Percentiles rank a stretch among this genome's conserved stretches.
phyloP scores from a whole-genome alignment of 2,329 filamentous ascomycete species.

The Penicillium psychrosexuale region DNA sequence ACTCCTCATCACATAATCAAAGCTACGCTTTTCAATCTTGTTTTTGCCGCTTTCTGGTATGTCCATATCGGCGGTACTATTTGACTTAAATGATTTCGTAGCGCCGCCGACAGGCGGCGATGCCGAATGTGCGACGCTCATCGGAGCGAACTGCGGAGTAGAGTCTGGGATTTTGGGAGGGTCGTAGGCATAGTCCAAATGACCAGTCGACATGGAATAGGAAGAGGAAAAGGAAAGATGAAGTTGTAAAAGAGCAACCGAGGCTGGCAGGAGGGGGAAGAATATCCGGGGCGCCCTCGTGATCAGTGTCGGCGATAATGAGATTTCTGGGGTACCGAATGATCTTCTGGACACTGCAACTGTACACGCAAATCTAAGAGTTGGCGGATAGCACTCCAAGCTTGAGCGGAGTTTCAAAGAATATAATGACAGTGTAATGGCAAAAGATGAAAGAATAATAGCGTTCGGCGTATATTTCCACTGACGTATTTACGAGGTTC shows the following conservation, averaged over 20 bases:
- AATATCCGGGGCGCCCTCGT: slow-evolving; percentile 24
- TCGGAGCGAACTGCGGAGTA: slow-evolving; percentile 23
- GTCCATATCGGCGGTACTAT: slow-evolving; percentile 10
- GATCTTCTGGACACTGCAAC: slow-evolving; percentile 13
- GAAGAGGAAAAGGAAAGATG: slow-evolving; percentile 11
- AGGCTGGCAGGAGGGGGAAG: slow-evolving; percentile 16
- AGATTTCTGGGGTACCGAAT: slow-evolving; percentile 32
- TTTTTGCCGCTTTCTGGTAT: slow-evolving; percentile 22
- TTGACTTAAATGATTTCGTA: slow-evolving; percentile 15
- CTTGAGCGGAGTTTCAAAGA: neutral
- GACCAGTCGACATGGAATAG: slow-evolving; percentile 27
- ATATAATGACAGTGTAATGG: slow-evolving; percentile 1
- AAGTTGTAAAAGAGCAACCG: slow-evolving; percentile 13
- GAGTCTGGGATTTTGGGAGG: slow-evolving; percentile 15
- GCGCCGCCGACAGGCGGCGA: slow-evolving; percentile 21
- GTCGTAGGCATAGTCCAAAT: slow-evolving; percentile 30
- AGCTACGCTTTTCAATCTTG: slow-evolving; percentile 63
- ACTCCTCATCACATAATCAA: slow-evolving; percentile 80
- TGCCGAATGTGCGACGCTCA: slow-evolving; percentile 32
- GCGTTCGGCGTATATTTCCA: slow-evolving; percentile 7
- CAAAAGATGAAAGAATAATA: slow-evolving; percentile 3
- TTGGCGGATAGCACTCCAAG: too few relatives aligned
- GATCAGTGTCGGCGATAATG: slow-evolving; percentile 25
- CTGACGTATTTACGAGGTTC: slow-evolving; percentile 11
- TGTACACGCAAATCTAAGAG: neutral